These are phyloP conservation scores for Pinus tabuliformis DNA, from an alignment of 75 land plant species.

Conservation along the genomic window DNA sequence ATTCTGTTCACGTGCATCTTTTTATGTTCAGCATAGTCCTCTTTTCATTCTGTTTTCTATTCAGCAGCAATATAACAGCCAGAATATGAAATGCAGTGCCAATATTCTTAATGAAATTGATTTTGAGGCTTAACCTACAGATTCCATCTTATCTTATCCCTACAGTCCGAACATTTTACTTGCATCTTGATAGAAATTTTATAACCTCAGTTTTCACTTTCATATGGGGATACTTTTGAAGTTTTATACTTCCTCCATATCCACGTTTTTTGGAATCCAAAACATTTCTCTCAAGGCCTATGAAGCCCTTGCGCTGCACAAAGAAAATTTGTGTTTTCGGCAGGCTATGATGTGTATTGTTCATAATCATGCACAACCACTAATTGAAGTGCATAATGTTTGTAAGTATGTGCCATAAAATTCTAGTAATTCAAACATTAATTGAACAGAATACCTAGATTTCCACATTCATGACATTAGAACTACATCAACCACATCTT, in stretches of 20 bases:
- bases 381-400: background rate
- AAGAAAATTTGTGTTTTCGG: background rate
- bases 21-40: background rate
- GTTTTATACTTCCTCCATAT: background rate
- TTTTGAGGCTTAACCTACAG: background rate
- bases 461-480: too few species aligned
- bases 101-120: background rate
- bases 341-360: background rate
- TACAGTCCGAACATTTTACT: background rate
- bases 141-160: background rate
- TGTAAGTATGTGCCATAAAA: background rate
- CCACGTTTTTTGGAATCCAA: background rate
- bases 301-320: background rate
- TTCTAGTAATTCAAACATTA: too few species aligned
- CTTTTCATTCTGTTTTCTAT: too few species aligned
- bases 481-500: too few species aligned
- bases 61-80: background rate
- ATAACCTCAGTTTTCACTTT: background rate
- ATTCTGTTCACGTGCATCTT: background rate
- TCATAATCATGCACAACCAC: background rate
- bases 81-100: background rate
- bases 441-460: too few species aligned
- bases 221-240: background rate
- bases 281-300: background rate
- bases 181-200: background rate